These are phyloP conservation scores for Blastomyces emzantsi DNA, from an alignment of 2,329 filamentous ascomycete genomes.

Conservation along the genomic window DNA sequence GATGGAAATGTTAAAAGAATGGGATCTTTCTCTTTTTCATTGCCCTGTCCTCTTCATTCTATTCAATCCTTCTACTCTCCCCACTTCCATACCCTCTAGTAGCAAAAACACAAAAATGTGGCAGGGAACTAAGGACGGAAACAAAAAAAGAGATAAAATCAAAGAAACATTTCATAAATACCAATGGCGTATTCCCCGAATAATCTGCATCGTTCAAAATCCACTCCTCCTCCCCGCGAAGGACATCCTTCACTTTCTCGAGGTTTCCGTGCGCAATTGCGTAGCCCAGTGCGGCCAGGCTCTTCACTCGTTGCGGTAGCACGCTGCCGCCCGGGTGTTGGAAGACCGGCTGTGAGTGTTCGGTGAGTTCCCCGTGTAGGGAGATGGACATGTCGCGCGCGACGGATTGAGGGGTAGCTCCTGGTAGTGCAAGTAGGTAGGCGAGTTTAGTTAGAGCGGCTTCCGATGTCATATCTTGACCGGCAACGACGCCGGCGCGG, in stretches of 20 bases:
- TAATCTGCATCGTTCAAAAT: slow-evolving; percentile 71
- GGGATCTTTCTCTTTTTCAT: neutral
- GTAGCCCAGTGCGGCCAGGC: slow-evolving; percentile 68
- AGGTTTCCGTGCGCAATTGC: slow-evolving; percentile 66
- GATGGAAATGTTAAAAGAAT: neutral
- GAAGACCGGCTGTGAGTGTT: slow-evolving; percentile 63
- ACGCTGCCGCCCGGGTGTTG: slow-evolving; percentile 59
- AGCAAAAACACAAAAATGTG: neutral
- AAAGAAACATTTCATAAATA: slow-evolving; percentile 19
- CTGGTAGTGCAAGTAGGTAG: slow-evolving; percentile 65
- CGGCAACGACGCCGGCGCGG: slow-evolving; percentile 77
- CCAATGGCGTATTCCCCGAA: slow-evolving; percentile 61
- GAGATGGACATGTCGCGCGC: slow-evolving; percentile 62
- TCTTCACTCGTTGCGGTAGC: slow-evolving; percentile 50
- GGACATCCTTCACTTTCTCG: slow-evolving; percentile 54
- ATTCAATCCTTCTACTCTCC: neutral
- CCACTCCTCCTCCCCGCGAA: slow-evolving; percentile 56
- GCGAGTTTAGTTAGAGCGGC: slow-evolving; percentile 85
- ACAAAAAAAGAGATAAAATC: neutral
- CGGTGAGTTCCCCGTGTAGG: slow-evolving; percentile 77
- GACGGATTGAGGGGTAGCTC: slow-evolving; percentile 56
- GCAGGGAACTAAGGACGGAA: neutral
- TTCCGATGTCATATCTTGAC: slow-evolving; percentile 81
- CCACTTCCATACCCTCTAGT: neutral
- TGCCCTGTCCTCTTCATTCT: too few species aligned